These are phyloP conservation scores for Phialophora macrospora DNA, from an alignment of 2,329 filamentous ascomycete species.

Conservation along the genomic window DNA sequence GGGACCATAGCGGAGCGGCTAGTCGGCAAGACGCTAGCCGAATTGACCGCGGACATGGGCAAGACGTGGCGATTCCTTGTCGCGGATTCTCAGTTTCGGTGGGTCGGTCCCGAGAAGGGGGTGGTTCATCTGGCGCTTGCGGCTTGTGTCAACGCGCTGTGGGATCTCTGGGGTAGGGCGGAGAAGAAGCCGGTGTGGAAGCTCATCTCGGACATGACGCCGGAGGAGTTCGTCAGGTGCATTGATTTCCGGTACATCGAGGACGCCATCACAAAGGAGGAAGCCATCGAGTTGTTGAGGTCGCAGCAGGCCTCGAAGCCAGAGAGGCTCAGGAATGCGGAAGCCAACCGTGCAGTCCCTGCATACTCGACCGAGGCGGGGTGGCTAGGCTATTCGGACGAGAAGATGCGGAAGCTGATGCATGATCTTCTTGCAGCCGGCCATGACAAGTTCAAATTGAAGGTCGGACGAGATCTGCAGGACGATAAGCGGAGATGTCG, in stretches of 20 bases:
- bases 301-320: conserved; percentile 70
- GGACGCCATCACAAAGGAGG: conserved; percentile 85
- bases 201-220: conserved; percentile 86
- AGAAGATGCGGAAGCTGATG: conserved; percentile 76
- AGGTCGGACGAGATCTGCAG: conserved; percentile 34
- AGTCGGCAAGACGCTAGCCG: conserved; percentile 69
- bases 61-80: conserved; percentile 91
- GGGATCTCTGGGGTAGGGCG: conserved; percentile 93
- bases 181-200: conserved; percentile 88
- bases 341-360: conserved; percentile 75
- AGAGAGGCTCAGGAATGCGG: conserved; percentile 72
- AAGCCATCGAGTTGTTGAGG: conserved; percentile 74
- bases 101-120: conserved; percentile 93
- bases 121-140: conserved; percentile 91
- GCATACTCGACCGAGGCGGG: conserved; percentile 90
- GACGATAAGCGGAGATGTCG: conserved; percentile 29
- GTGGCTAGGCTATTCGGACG: conserved; percentile 88
- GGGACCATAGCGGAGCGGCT: conserved; percentile 73
- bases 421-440: conserved; percentile 75
- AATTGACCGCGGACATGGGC: conserved; percentile 27
- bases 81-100: conserved; percentile 84
- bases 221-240: conserved; percentile 82
- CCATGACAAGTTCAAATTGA: conserved; percentile 67
- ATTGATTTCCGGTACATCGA: conserved; percentile 96
- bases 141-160: conserved; percentile 86